phyloP scores from a whole-genome alignment of 2,329 filamentous ascomycete species.

The Hortaea werneckii region DNA sequence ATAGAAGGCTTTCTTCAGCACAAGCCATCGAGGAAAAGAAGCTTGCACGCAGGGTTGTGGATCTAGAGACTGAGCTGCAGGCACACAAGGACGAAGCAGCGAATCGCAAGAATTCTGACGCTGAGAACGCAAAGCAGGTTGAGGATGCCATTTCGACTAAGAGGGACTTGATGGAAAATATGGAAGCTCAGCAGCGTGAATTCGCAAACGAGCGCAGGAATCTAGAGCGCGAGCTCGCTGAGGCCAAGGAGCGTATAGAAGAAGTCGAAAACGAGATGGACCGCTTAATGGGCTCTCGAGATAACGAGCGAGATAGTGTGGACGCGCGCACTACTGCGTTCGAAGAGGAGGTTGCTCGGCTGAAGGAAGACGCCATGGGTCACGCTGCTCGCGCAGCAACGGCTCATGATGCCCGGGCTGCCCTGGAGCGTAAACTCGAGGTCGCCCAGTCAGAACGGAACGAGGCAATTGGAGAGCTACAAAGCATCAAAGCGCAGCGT shows the following conservation, averaged over 20 bases:
- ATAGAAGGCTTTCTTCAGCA: conserved; percentile 49
- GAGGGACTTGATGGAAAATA: conserved; percentile 85
- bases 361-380: conserved; percentile 44
- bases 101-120: conserved; percentile 41
- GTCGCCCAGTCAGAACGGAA: conserved; percentile 16
- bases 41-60: conserved; percentile 50
- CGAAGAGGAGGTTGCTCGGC: conserved; percentile 58
- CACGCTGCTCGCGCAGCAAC: conserved; percentile 54
- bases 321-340: conserved; percentile 60
- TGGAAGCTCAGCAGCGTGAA: conserved; percentile 83
- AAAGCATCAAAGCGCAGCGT: conserved; percentile 49
- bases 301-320: conserved; percentile 64
- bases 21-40: conserved; percentile 54
- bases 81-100: conserved; percentile 65
- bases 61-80: conserved; percentile 68
- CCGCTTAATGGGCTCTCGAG: conserved; percentile 67
- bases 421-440: conserved; percentile 43
- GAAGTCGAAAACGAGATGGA: conserved; percentile 90
- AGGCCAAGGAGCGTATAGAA: conserved; percentile 66
- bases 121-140: conserved; percentile 56
- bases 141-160: conserved; percentile 88
- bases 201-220: conserved; percentile 77
- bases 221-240: conserved; percentile 69
- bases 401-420: conserved; percentile 52
- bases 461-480: conserved; percentile 27